A percentile compares a stretch with the other conserved stretches of the same genome.
Evolutionary conservation across 345 rosid species (phyloP).

Genomic region (Hypericum perforatum): DNA sequence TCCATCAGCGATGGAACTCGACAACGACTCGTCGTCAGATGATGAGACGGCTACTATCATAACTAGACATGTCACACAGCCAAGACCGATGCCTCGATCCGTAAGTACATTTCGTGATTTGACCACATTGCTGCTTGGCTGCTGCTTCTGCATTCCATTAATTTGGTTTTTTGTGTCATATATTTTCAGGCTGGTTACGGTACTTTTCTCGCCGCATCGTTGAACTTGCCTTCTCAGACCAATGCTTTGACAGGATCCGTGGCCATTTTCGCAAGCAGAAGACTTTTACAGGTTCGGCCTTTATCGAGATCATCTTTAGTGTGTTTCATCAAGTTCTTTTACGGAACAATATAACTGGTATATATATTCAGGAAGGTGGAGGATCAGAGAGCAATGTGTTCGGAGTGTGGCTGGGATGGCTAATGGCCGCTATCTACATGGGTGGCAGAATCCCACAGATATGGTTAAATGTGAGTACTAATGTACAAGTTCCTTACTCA

Average conservation of each 20-base stretch:
- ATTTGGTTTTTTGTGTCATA: too few species aligned
- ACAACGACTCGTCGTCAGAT: constrained; percentile 56
- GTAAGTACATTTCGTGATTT: constrained; percentile 26
- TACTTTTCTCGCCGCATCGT: constrained; percentile 71
- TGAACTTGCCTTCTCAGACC: constrained; percentile 46
- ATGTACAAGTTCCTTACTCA: not conserved
- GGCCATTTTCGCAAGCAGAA: constrained; percentile 36
- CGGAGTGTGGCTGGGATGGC: constrained; percentile 70
- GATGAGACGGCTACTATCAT: constrained; percentile 36
- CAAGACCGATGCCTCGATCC: constrained; percentile 74
- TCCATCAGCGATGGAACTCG: constrained; percentile 55
- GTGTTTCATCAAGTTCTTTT: not conserved
- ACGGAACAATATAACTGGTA: not conserved
- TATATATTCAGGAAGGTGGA: constrained; percentile 34
- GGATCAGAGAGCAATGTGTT: constrained; percentile 26
- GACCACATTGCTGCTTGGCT: too few species aligned
- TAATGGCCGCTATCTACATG: constrained; percentile 81
- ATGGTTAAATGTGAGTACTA: constrained; percentile 51
- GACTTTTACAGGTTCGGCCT: constrained; percentile 55
- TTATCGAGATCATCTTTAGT: not conserved
- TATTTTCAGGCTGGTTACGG: constrained; percentile 57
- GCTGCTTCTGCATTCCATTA: too few species aligned
- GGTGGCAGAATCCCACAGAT: constrained; percentile 91
- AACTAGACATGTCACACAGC: constrained; percentile 31
- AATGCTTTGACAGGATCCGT: constrained; percentile 38